These are phyloP conservation scores for Xerocomus amazonicus DNA, from an alignment of 1,284 basidiomycete species.

Conservation along the genomic window DNA sequence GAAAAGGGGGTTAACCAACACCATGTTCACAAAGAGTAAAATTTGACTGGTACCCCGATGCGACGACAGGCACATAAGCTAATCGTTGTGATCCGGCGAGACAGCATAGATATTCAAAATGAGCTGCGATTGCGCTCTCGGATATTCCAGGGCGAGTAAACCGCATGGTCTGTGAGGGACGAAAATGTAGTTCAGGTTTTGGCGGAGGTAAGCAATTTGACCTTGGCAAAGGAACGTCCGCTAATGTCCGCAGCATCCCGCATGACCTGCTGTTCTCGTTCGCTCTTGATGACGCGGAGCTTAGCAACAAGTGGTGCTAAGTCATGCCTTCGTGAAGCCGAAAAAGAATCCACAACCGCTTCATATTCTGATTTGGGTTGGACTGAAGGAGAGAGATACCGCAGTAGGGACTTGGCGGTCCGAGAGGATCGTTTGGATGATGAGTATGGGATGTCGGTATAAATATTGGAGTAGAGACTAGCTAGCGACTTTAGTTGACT, in stretches of 20 bases:
- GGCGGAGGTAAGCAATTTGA: conserved; percentile 22
- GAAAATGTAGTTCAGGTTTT: too few species aligned
- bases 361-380: conserved; percentile 46
- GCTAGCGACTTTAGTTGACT: conserved; percentile 47
- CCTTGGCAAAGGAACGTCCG: conserved; percentile 74
- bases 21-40: background rate
- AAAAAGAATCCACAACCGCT: conserved; percentile 49
- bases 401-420: conserved; percentile 44
- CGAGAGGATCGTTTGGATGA: conserved; percentile 27
- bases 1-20: conserved; percentile 10
- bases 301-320: conserved; percentile 60
- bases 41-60: conserved; percentile 66
- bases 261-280: conserved; percentile 68
- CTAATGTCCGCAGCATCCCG: conserved; percentile 73
- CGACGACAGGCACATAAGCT: conserved; percentile 94
- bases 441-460: conserved; percentile 38
- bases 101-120: conserved; percentile 85
- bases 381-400: conserved; percentile 43
- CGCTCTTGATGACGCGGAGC: conserved; percentile 69
- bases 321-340: conserved; percentile 44
- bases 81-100: conserved; percentile 77
- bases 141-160: conserved; percentile 69
- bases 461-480: conserved; percentile 36
- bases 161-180: conserved; percentile 68
- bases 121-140: conserved; percentile 76